Base-by-base conservation (phyloP, 106 monocot species). In the Dendrobium catenatum region DNA sequence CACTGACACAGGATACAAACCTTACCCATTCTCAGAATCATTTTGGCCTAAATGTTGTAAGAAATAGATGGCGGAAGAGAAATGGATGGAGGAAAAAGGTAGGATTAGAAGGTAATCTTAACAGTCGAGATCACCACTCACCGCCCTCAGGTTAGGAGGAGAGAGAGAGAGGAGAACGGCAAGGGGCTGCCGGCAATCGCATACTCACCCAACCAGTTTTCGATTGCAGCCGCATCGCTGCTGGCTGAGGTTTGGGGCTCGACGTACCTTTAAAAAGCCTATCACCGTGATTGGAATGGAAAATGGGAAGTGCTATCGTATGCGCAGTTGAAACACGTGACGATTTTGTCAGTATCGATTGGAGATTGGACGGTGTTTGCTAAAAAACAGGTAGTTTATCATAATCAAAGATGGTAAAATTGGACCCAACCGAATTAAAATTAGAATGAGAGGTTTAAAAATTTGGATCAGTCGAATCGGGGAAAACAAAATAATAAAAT, bases 11-110 rank as follows among this genome's bases (percentile, higher is more conserved):
- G 42, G 27, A 42, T 27, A 40, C 40, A 75, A 76, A 76, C 76
- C 76, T 76, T 76, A 76, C 76, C 76, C 76, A 76, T 76, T 76
- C 26, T 76, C 76, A 5, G 76, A 49, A 76, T 76, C 76, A 51
- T 26, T 4, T 48, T 76, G 76, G 47, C 49, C 76, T 76, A 76
- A 76, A 76, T 15, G 76, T 49, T 49, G 76, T 42, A 76, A 76
- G 76, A 76, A 76, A 76, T 76, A 49, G 76, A 76, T 76, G 76
- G 48, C n/a, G 15, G 48, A 49, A 76, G 76, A 76, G 76, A 76
- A 76, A 76, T 18, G 26, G 42, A 49, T 49, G 48, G 76, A 51
- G 27, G 76, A 51, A 76, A 74, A 76, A 76, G 76, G 76, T 24
- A 76, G 76, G 51, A 76, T 76, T 76, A 76, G 6, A 49, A 49